Conservation (phyloP, 139 green algal genomes). For the Diplosphaera chodatii region DNA sequence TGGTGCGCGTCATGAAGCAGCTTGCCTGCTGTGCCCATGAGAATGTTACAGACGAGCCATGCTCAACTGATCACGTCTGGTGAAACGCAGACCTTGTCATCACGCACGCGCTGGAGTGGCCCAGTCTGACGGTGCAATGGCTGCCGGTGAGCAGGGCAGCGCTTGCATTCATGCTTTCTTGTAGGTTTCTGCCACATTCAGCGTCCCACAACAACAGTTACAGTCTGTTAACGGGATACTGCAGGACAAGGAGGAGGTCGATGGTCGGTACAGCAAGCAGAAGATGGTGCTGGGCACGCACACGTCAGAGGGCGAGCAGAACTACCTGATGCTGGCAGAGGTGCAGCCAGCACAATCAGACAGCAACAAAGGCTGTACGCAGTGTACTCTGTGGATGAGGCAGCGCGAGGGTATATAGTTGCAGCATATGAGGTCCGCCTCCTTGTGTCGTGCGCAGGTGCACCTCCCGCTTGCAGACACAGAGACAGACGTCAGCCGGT, state of each 20-base stretch:
- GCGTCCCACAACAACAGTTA: too few species aligned
- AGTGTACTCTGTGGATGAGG: too few species aligned
- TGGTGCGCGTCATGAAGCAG: too few species aligned
- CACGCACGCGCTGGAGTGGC: slow-evolving; percentile 98
- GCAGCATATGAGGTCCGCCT: too few species aligned
- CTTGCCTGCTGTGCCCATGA: too few species aligned
- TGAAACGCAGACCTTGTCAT: slow-evolving; percentile 98
- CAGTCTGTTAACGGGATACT: too few species aligned
- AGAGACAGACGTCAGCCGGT: slow-evolving; percentile 65
- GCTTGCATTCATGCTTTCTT: not conserved
- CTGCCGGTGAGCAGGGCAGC: slow-evolving; percentile 66
- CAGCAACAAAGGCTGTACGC: not conserved
- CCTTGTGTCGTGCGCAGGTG: not conserved
- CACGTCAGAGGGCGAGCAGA: slow-evolving; percentile 96
- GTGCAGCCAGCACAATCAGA: slow-evolving; percentile 31
- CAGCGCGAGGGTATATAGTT: too few species aligned
- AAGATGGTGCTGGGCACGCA: slow-evolving; percentile 95
- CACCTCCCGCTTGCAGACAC: slow-evolving; percentile 87
- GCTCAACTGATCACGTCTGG: too few species aligned
- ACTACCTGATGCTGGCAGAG: slow-evolving; percentile 97
- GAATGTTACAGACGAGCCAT: too few species aligned
- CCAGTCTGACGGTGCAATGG: slow-evolving; percentile 97
- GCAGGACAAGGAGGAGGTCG: slow-evolving; percentile 11
- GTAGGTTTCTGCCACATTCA: too few species aligned
- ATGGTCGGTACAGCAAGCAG: slow-evolving; percentile 76